Conservation (phyloP, 768 basidiomycete species). For the Leucosporidium scottii region DNA sequence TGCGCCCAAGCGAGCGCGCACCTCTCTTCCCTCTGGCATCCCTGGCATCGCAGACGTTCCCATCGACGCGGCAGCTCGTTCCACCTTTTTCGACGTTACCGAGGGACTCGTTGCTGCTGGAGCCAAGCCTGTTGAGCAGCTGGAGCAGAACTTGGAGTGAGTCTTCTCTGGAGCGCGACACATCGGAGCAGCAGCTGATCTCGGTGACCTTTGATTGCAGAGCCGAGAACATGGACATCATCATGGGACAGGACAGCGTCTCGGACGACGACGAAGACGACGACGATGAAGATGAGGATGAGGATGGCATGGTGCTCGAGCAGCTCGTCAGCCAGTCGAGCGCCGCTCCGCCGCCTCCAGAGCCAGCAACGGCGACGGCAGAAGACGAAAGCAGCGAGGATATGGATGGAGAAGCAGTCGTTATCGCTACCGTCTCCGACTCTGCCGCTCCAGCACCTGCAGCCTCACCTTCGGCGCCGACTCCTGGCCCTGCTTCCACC, state of each 20-base stretch:
- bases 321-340: no score
- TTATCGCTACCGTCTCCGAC: no score
- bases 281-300: background rate
- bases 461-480: no score
- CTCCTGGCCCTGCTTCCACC: background rate
- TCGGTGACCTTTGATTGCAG: background rate
- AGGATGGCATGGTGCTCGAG: background rate
- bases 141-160: background rate
- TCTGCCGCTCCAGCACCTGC: no score
- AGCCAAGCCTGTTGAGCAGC: background rate
- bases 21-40: slow-evolving; percentile 1
- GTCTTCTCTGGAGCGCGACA: background rate
- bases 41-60: slow-evolving; percentile 9
- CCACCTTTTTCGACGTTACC: slow-evolving; percentile 2
- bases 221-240: background rate
- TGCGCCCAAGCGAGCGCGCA: slow-evolving; percentile 1
- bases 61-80: slow-evolving; percentile 1
- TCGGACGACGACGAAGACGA: background rate
- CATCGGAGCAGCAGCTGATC: background rate
- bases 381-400: background rate
- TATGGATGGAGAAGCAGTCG: background rate
- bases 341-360: background rate
- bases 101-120: background rate
- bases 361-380: background rate
- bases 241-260: background rate